A percentile compares a stretch with the other conserved stretches of the same genome.
These are phyloP conservation scores for Pinguiococcus pyrenoidosus DNA, from an alignment of 108 stramenopile genomes.

Conservation along the genomic window DNA sequence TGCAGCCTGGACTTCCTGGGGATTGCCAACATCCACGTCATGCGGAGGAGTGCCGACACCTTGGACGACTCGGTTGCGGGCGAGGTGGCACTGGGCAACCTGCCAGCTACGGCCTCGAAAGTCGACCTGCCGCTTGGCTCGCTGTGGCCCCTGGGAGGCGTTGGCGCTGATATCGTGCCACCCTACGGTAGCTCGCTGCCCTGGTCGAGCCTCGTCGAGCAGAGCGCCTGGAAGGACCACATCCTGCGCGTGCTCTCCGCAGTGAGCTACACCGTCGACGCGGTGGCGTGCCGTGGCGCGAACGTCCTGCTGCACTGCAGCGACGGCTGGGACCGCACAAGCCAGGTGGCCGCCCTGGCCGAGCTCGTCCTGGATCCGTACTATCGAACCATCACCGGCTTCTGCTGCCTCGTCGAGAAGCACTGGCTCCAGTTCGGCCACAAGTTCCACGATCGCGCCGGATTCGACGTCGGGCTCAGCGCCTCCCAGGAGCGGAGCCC, in stretches of 20 bases:
- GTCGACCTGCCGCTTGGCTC: too few relatives aligned
- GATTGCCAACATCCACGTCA: conserved; percentile 27
- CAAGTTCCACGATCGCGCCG: conserved; percentile 21
- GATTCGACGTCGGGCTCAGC: conserved; percentile 4
- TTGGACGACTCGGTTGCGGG: conserved; percentile 1
- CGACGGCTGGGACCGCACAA: conserved; percentile 53
- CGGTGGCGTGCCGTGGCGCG: not conserved
- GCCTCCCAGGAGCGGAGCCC: conserved; percentile 27
- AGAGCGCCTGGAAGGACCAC: conserved; percentile 17
- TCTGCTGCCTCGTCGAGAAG: conserved; percentile 38
- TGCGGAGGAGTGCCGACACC: not conserved
- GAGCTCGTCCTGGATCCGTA: conserved; percentile 42
- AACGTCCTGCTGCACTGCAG: conserved; percentile 42
- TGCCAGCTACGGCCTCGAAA: too few relatives aligned
- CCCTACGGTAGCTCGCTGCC: too few relatives aligned
- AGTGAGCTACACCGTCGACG: conserved; percentile 6
- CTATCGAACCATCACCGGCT: conserved; percentile 43
- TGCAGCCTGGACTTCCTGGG: conserved; percentile 6
- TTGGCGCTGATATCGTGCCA: too few relatives aligned
- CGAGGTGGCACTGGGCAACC: not conserved
- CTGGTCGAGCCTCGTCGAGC: conserved; percentile 10
- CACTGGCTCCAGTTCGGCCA: conserved; percentile 48
- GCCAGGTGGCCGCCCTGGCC: conserved; percentile 33
- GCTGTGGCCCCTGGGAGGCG: too few relatives aligned
- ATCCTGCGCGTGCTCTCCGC: conserved; percentile 14